Percentiles rank a stretch among this genome's conserved stretches.
These are phyloP conservation scores for sunflower (Helianthus annuus) DNA, from an alignment of 129 eudicot genomes.

Conservation along the genomic window HanXRQr2.0-SUNRISE NC_035433.2:88543881-88544380, in stretches of 20 bases:
- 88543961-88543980: neutral
- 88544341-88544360: no score
- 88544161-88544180: no score
- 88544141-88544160: constrained; percentile 5
- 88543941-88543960: neutral
- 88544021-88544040: neutral
- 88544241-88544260: no score
- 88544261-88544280: no score
- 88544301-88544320: no score
- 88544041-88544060: constrained; percentile 44
- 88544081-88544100: constrained; percentile 78
- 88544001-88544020: neutral
- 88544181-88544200: no score
- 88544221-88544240: no score
- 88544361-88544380: no score
- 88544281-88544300: no score
- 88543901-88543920: neutral
- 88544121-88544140: constrained; percentile 22
- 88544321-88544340: no score
- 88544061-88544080: constrained; percentile 37
- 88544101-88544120: constrained; percentile 62
- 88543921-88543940: neutral
- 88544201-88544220: no score
- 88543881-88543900: no score
- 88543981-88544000: neutral